Percentiles rank a stretch among this genome's conserved stretches.
Evolutionary conservation across 78 protist species (phyloP).

Genomic region (Protostelium mycophagum): DNA sequence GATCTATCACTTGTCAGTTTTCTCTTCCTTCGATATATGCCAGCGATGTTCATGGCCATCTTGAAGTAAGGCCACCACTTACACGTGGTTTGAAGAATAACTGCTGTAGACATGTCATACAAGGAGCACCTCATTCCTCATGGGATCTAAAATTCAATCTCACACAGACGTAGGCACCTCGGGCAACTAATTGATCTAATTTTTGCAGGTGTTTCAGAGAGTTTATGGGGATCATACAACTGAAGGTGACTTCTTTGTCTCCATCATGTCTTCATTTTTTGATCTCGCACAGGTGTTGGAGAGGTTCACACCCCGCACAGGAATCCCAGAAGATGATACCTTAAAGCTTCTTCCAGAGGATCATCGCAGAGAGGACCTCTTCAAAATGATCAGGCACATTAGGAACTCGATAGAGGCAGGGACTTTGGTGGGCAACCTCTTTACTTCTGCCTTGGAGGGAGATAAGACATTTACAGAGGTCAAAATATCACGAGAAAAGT

Average conservation of each 20-base stretch:
- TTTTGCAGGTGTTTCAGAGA: neutral
- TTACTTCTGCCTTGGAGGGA: neutral
- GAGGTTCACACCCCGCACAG: neutral
- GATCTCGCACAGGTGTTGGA: neutral
- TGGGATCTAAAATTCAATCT: neutral
- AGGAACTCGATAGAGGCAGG: neutral
- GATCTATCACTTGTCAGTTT: neutral
- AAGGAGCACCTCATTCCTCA: neutral
- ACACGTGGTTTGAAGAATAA: neutral
- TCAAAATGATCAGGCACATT: neutral
- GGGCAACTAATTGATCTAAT: neutral
- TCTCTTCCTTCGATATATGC: neutral
- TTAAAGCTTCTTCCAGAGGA: neutral
- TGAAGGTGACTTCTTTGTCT: neutral
- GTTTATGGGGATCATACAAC: neutral
- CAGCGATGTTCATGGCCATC: neutral
- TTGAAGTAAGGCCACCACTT: neutral
- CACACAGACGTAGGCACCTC: neutral
- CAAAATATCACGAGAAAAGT: neutral
- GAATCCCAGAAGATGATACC: neutral
- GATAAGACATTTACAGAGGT: neutral
- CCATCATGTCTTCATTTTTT: neutral
- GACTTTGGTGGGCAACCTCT: neutral
- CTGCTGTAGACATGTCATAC: neutral
- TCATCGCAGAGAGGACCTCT: neutral